Conservation (phyloP, 2,329 filamentous ascomycete species). For the Daldinia sp. region DNA sequence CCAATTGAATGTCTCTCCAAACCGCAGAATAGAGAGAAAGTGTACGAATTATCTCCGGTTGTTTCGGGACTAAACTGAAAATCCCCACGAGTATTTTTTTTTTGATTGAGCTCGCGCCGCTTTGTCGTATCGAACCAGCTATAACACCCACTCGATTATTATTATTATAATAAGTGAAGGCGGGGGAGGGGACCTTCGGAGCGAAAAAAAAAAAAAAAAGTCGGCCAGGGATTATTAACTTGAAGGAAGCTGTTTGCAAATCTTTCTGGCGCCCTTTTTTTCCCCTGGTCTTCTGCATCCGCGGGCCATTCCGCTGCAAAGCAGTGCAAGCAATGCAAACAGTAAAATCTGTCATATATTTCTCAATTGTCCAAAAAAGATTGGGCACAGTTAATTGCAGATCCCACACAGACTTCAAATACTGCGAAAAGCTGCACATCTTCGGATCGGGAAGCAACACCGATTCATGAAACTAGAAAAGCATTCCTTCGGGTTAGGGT, state of each 20-base stretch:
- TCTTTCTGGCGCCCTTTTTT: neutral
- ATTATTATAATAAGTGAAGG: conserved; percentile 30
- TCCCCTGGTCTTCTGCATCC: conserved; percentile 13
- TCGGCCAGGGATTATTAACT: neutral
- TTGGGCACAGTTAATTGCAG: conserved; percentile 11
- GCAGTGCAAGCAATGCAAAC: too few species aligned
- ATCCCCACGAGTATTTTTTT: conserved; percentile 7
- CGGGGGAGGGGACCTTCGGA: conserved; percentile 28
- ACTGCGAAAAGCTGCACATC: conserved; percentile 31
- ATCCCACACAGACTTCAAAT: conserved; percentile 30
- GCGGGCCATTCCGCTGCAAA: conserved; percentile 34
- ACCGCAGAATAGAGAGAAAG: conserved; percentile 3
- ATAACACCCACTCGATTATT: conserved; percentile 11
- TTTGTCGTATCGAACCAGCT: conserved; percentile 14
- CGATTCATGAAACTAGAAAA: conserved; percentile 35
- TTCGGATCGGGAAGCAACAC: conserved; percentile 33
- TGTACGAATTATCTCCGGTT: conserved; percentile 8
- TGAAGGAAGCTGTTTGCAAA: too few species aligned
- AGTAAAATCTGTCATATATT: conserved; percentile 31
- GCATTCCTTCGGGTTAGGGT: conserved; percentile 33
- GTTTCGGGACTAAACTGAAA: conserved; percentile 1
- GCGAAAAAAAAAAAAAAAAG: too few species aligned
- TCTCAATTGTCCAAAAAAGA: conserved; percentile 23
- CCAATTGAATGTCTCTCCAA: conserved; percentile 27
- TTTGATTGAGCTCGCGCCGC: conserved; percentile 25